Percentiles rank a stretch among this genome's conserved stretches.
Conservation (phyloP, 2,329 filamentous ascomycete species). For the Tolypocladium paradoxum region DNA sequence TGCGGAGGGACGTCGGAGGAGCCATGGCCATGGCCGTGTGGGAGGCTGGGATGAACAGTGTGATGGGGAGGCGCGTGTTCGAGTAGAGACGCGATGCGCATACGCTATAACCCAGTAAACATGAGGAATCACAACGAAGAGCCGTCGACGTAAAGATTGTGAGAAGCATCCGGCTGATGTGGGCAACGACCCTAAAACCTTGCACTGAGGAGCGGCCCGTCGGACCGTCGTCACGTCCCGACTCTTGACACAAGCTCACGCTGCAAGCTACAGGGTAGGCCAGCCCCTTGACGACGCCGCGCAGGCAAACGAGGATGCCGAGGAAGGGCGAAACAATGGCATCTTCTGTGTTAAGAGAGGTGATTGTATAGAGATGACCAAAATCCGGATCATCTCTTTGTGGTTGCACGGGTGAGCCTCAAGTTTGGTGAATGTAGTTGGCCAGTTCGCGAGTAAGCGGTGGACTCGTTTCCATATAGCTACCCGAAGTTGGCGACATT, state of each 20-base stretch:
- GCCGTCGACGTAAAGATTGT: not conserved
- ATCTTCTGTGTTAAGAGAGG: no score
- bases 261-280: not conserved
- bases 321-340: not conserved
- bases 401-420: no score
- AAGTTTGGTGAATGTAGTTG: no score
- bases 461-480: no score
- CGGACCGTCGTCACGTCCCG: not conserved
- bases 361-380: no score
- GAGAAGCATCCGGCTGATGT: not conserved
- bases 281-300: not conserved
- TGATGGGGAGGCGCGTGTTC: no score
- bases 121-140: not conserved
- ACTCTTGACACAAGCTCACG: not conserved
- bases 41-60: no score
- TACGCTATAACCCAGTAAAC: no score
- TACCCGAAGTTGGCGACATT: not conserved
- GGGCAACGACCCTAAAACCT: not conserved
- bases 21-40: no score
- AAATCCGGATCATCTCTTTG: no score
- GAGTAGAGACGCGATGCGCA: no score
- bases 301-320: not conserved
- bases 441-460: no score
- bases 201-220: not conserved
- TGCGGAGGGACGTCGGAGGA: constrained; percentile 26